Percentiles rank a stretch among this genome's conserved stretches.
Evolutionary conservation across 352 stramenopile species (phyloP).

Genomic region (Pythium monospermum): DNA sequence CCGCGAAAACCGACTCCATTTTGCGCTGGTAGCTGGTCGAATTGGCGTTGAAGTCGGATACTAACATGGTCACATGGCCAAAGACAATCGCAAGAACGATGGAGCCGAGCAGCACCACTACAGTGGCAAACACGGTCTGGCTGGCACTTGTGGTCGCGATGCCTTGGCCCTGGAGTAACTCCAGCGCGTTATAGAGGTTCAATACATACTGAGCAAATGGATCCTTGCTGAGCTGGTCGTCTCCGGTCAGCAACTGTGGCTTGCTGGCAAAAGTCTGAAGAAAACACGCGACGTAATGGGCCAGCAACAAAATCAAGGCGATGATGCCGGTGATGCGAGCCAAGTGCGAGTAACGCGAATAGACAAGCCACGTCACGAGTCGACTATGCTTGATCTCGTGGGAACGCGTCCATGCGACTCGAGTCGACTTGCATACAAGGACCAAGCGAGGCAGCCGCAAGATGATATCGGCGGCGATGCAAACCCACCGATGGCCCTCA

Average conservation of each 20-base stretch:
- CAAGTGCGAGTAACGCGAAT: conserved; percentile 29
- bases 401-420: too few relatives aligned
- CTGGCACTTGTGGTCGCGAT: conserved; percentile 16
- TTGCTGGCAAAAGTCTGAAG: too few relatives aligned
- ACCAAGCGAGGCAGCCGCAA: too few relatives aligned
- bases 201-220: background rate
- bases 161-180: conserved; percentile 49
- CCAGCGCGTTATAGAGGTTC: conserved; percentile 22
- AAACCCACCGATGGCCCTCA: too few relatives aligned
- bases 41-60: conserved; percentile 56
- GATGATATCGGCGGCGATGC: too few relatives aligned
- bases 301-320: conserved; percentile 14
- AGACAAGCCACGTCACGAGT: too few relatives aligned
- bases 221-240: too few relatives aligned
- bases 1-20: conserved; percentile 53
- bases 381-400: too few relatives aligned
- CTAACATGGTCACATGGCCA: conserved; percentile 49
- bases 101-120: conserved; percentile 43
- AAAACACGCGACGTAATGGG: conserved; percentile 22
- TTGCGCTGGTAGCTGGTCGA: conserved; percentile 52
- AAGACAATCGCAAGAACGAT: conserved; percentile 60
- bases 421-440: too few relatives aligned
- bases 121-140: conserved; percentile 37
- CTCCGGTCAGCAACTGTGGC: too few relatives aligned
- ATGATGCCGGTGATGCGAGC: conserved; percentile 18